Conservation (phyloP, 2,329 filamentous ascomycete species). For the Beauveria medogensis region DNA sequence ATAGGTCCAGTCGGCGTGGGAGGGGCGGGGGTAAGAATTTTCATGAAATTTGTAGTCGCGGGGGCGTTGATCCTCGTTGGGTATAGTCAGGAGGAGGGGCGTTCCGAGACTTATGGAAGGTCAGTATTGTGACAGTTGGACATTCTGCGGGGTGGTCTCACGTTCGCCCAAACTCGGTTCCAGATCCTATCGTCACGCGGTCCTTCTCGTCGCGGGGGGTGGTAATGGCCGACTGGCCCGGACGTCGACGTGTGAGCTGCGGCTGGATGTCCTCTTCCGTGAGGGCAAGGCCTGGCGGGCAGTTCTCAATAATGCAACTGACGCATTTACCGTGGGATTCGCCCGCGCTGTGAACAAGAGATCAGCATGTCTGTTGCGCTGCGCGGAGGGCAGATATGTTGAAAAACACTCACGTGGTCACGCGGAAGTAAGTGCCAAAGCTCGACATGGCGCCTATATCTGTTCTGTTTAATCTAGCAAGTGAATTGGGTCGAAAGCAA, state of each 20-base stretch:
- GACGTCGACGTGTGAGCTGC: conserved; percentile 83
- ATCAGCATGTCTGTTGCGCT: neutral
- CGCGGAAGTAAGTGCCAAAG: conserved; percentile 70
- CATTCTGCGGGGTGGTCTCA: neutral
- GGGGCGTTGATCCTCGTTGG: conserved; percentile 88
- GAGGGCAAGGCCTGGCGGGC: conserved; percentile 78
- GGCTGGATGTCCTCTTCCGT: conserved; percentile 86
- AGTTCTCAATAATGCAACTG: conserved; percentile 90
- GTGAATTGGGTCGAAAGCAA: neutral
- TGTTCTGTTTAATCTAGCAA: neutral
- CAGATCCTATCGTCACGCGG: conserved; percentile 82
- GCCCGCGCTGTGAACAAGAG: conserved; percentile 31
- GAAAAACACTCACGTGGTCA: conserved; percentile 60
- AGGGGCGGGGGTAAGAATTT: conserved; percentile 66
- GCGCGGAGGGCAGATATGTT: conserved; percentile 1
- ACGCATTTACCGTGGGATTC: conserved; percentile 84
- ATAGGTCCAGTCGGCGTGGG: conserved; percentile 95
- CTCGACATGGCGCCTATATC: conserved; percentile 57
- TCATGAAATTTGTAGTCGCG: conserved; percentile 69
- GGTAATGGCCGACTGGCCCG: conserved; percentile 82
- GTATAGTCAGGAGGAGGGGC: conserved; percentile 78
- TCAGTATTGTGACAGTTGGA: neutral
- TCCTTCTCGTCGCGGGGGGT: conserved; percentile 93
- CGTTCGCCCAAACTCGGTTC: conserved; percentile 82
- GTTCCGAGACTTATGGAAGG: conserved; percentile 55